Base-by-base conservation (phyloP, 768 basidiomycete genomes). In the Astraeus odoratus region DNA sequence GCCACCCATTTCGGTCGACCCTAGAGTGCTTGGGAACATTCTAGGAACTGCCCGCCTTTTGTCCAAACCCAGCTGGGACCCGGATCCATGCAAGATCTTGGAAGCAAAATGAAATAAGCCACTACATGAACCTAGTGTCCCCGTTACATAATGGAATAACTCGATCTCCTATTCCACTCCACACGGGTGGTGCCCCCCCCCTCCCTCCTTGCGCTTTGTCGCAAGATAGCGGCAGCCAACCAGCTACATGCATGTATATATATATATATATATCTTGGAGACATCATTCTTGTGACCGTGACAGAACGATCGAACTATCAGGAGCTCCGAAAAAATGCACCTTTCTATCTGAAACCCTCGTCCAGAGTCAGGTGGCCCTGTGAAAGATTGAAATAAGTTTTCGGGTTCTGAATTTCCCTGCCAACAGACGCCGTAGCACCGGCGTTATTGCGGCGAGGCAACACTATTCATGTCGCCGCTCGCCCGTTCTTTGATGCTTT, bases 41-140 rank as follows among this genome's bases (percentile, higher is more conserved):
- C 59, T 54, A 52, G 55, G 52, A 61, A 58, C 51, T 44, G 33
- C 36, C 58, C 56, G 58, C 55, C 42, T 56, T 60, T 48, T 60
- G 51, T 50, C 59, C 53, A 54, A 60, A 25, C 47, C 49, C 29
- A 33, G 55, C 47, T 50, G 50, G n/a, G n/a, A n/a, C n/a, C n/a
- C n/a, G n/a, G n/a, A n/a, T n/a, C n/a, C n/a, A 50, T 51, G 16
- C 8, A 49, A 49, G 48, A 61, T 51, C 61, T 51, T 57, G 47
- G 36, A 41, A 47, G 59, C 57, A 48, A 52, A 39, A 53, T 45
- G 47, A 54, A 47, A 45, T 51, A 18, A 35, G n/a, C 30, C 10
- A 4, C 10, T 5, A 12, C n/a, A 23, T 3, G 40, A 37, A 18
- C 39, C 40, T 35, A 29, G 36, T 44, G 43, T 44, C 40, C 40